Percentiles rank a stretch among this genome's conserved stretches.
These are phyloP conservation scores for Zymoseptoria pseudotritici DNA, from an alignment of 2,329 filamentous ascomycete genomes.

Conservation along the genomic window DNA sequence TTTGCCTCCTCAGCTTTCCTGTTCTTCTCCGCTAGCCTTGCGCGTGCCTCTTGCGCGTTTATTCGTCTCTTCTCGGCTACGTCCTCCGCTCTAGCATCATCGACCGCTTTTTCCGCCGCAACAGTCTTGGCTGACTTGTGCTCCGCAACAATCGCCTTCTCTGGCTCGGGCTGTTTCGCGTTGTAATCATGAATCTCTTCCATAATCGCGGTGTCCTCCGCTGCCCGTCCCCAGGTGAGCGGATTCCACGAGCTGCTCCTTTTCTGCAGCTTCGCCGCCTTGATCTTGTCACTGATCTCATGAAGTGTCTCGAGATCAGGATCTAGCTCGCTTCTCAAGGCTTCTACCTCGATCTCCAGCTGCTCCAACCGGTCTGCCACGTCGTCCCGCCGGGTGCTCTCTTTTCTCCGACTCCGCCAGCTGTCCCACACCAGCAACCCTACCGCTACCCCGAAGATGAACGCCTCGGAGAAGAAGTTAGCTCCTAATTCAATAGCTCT, in stretches of 20 bases:
- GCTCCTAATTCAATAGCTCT: constrained; percentile 63
- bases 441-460: constrained; percentile 58
- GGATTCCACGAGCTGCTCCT: constrained; percentile 26
- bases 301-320: constrained; percentile 29
- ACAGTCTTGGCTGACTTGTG: constrained; percentile 3
- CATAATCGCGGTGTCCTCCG: constrained; percentile 9
- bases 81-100: neutral
- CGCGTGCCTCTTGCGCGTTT: neutral
- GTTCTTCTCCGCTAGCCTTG: neutral
- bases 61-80: neutral
- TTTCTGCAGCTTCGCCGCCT: constrained; percentile 19
- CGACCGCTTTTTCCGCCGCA: constrained; percentile 1
- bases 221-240: constrained; percentile 18
- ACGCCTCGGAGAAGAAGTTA: constrained; percentile 61
- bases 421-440: constrained; percentile 56
- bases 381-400: constrained; percentile 51
- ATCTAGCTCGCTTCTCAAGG: constrained; percentile 27
- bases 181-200: constrained; percentile 8
- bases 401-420: constrained; percentile 54
- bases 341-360: constrained; percentile 44
- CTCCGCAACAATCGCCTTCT: constrained; percentile 2
- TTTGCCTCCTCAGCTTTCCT: neutral
- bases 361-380: constrained; percentile 53
- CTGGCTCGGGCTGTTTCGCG: constrained; percentile 6
- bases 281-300: constrained; percentile 31